A percentile compares a stretch with the other conserved stretches of the same genome.
These are phyloP conservation scores for Lactifluus pinguis DNA, from an alignment of 768 basidiomycete genomes.

Conservation along the genomic window DNA sequence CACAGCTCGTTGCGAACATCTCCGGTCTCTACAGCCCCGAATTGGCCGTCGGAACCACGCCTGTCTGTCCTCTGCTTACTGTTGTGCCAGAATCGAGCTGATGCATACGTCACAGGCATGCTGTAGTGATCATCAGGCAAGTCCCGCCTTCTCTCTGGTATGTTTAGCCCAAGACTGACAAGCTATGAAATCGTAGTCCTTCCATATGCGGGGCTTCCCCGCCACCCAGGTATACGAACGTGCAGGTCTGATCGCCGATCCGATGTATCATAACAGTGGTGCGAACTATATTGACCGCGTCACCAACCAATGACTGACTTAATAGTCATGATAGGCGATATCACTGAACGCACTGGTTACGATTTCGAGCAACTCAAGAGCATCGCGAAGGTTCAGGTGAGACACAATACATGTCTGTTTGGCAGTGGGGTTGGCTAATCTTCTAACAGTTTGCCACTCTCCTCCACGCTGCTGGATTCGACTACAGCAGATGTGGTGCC, in stretches of 20 bases:
- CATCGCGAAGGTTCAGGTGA: constrained; percentile 82
- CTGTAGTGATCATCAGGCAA: constrained; percentile 85
- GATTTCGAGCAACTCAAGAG: constrained; percentile 74
- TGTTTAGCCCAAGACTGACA: background rate
- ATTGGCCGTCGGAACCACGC: constrained; percentile 56
- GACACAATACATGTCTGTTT: constrained; percentile 15
- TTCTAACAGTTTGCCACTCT: constrained; percentile 27
- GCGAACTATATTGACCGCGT: background rate
- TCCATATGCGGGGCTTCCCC: constrained; percentile 76
- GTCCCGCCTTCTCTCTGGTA: background rate
- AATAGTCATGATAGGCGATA: constrained; percentile 42
- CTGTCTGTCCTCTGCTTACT: constrained; percentile 31
- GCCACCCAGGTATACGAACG: constrained; percentile 85
- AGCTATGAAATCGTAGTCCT: constrained; percentile 40
- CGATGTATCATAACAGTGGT: constrained; percentile 86
- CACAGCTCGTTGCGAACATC: constrained; percentile 65
- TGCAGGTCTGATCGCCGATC: constrained; percentile 76
- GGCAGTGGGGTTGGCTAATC: background rate
- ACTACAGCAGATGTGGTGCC: constrained; percentile 8
- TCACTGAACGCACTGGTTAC: constrained; percentile 71
- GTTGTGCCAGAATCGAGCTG: background rate
- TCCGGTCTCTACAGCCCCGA: constrained; percentile 78
- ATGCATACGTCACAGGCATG: constrained; percentile 42
- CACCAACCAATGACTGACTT: background rate
- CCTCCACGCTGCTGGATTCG: constrained; percentile 31